A percentile compares a stretch with the other conserved stretches of the same genome.
phyloP scores from a whole-genome alignment of 768 basidiomycete genomes.

The Tubosaeta sp. region DNA sequence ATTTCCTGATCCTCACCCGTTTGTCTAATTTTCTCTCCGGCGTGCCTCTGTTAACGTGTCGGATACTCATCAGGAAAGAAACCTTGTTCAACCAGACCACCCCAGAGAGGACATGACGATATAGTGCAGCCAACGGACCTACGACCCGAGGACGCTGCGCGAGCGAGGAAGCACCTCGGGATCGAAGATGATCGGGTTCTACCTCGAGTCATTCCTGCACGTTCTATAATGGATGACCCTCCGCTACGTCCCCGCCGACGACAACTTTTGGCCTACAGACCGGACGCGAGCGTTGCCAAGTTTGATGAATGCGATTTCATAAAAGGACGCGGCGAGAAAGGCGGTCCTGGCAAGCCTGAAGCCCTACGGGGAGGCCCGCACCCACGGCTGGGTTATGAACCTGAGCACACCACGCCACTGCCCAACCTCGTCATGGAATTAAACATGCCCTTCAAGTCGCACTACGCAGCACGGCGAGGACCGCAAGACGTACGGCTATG shows the following conservation, averaged over 20 bases:
- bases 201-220: conserved; percentile 30
- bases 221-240: neutral
- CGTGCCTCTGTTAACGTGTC: neutral
- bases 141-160: too few relatives aligned
- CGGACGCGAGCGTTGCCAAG: neutral
- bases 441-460: neutral
- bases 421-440: neutral
- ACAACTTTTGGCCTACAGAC: neutral
- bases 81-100: too few relatives aligned
- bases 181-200: too few relatives aligned
- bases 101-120: too few relatives aligned
- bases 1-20: neutral
- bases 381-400: neutral
- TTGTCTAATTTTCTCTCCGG: neutral
- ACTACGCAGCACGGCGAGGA: too few relatives aligned
- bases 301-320: neutral
- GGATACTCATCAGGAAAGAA: neutral
- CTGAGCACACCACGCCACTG: neutral
- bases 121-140: too few relatives aligned
- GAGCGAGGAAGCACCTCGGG: too few relatives aligned
- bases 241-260: neutral
- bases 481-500: too few relatives aligned
- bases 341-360: neutral
- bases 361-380: neutral
- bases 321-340: neutral